These are phyloP conservation scores for Leishmania turanica DNA, from an alignment of 208 protist species.

Conservation along the genomic window DNA sequence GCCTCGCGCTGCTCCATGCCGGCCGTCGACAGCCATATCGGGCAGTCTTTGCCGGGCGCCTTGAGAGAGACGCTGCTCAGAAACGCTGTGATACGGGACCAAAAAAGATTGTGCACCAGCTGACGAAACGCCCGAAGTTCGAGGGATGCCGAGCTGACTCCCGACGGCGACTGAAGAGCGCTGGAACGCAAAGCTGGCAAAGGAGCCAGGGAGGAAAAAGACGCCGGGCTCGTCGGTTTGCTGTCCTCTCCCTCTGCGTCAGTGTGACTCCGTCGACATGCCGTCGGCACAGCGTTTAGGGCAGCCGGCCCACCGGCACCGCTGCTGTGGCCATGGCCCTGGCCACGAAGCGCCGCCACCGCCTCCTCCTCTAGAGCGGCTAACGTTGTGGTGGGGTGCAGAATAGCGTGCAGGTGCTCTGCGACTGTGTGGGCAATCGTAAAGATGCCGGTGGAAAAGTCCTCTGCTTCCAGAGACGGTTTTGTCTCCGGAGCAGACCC, in stretches of 20 bases:
- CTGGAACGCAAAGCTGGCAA: not conserved
- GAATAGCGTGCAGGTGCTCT: conserved; percentile 16
- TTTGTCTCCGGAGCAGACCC: not conserved
- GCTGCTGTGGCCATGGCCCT: not conserved
- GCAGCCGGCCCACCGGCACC: not conserved
- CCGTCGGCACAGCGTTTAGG: not conserved
- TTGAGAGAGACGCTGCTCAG: conserved; percentile 25
- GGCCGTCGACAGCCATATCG: not conserved
- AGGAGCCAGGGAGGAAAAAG: not conserved
- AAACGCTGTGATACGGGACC: conserved; percentile 25
- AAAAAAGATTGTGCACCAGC: conserved; percentile 16
- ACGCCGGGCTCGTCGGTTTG: conserved; percentile 2
- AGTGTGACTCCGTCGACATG: not conserved
- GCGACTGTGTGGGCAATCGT: conserved; percentile 22
- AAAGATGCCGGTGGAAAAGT: conserved; percentile 24
- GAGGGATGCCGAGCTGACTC: not conserved
- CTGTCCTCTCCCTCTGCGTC: not conserved
- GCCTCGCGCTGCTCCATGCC: conserved; percentile 11
- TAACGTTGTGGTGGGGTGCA: conserved; percentile 14
- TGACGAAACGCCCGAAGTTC: conserved; percentile 20
- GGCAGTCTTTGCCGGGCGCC: not conserved
- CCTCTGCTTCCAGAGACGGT: conserved; percentile 2
- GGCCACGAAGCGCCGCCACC: not conserved
- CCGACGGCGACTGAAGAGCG: not conserved
- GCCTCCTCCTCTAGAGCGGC: conserved; percentile 22